Evolutionary conservation across 768 basidiomycete genomes (phyloP).

Genomic region (Porpolomopsis calyptriformis): DNA sequence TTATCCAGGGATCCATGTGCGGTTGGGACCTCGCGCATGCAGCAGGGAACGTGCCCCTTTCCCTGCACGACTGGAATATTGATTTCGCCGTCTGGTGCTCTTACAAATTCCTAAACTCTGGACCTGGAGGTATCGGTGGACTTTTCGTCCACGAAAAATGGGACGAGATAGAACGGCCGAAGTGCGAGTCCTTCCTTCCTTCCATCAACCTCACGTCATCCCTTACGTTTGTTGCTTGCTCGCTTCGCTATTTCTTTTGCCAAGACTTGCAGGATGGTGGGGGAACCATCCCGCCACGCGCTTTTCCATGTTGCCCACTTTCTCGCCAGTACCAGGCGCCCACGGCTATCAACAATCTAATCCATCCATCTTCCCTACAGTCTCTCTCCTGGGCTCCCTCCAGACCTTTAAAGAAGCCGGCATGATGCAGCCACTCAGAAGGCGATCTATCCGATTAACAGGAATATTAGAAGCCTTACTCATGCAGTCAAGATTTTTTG

Average conservation of each 20-base stretch:
- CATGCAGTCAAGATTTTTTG: conserved; percentile 50
- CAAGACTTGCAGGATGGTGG: conserved; percentile 95
- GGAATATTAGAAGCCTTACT: conserved; percentile 58
- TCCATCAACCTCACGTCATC: background rate
- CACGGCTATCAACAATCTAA: conserved; percentile 96
- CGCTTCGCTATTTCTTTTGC: conserved; percentile 9
- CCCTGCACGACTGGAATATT: conserved; percentile 85
- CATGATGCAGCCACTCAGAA: conserved; percentile 57
- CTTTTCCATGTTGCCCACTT: conserved; percentile 80
- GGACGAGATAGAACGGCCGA: conserved; percentile 51
- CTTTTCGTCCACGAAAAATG: conserved; percentile 81
- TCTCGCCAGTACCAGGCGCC: conserved; percentile 79
- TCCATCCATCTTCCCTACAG: conserved; percentile 71
- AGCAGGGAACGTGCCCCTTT: conserved; percentile 82
- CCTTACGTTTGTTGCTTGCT: conserved; percentile 7
- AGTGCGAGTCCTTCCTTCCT: conserved; percentile 30
- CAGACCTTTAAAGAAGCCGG: conserved; percentile 71
- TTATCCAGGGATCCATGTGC: conserved; percentile 74
- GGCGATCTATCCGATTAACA: conserved; percentile 64
- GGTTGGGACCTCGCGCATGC: conserved; percentile 98
- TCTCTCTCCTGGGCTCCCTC: conserved; percentile 75
- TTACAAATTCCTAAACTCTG: conserved; percentile 96
- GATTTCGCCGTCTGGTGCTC: conserved; percentile 99
- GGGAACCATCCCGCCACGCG: conserved; percentile 82
- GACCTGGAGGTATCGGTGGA: conserved; percentile 96